Evolutionary conservation across 2,329 filamentous ascomycete species (phyloP), one percentile per base, ranked within the genome.

Genomic region (Penicillium sp.): DNA sequence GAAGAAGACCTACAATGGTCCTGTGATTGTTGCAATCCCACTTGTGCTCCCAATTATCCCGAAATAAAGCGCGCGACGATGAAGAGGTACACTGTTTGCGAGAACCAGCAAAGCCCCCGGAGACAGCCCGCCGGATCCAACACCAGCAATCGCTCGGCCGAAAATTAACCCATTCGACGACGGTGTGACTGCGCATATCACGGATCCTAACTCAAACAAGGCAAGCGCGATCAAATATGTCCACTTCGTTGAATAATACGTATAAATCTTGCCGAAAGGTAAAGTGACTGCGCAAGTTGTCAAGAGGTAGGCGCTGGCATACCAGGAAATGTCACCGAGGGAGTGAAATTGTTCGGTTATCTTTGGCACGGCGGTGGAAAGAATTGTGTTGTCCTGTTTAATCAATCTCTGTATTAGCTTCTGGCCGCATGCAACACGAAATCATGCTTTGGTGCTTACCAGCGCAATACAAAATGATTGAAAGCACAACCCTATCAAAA

Each of bases 291-390:
- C 70, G 53, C 73, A 75, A 4, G 68, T 71, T 1, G 76, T 77
- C 21, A 80, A 60, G 5, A 78, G 66, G 59, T 78, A 78, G 4
- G 75, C 69, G 18, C 72, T 75, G 22, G 75, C 75, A 55, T 81
- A 80, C 78, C 79, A 81, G 21, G 76, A 76, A 2, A 81, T 63
- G 52, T 80, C 77, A 10, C 68, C 67, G 16, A 78, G 61, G 11
- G 76, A 75, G 36, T 79, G 66, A 58, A 81, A 81, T 24, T 78
- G 62, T 54, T 78, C 71, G 1, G 78, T 79, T 38, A 81, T 80
- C 21, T 66, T 68, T 5, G 78, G 78, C 27, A 79, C 74, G 1
- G 78, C 78, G 3, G 75, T 79, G 4, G 74, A 70, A 31, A 80
- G 72, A 48, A 77, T 76, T 1, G 74, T 76, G 43, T 75, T 75